A percentile compares a stretch with the other conserved stretches of the same genome.
These are phyloP conservation scores for Suillus subalutaceus DNA, from an alignment of 768 basidiomycete species.

Conservation along the genomic window DNA sequence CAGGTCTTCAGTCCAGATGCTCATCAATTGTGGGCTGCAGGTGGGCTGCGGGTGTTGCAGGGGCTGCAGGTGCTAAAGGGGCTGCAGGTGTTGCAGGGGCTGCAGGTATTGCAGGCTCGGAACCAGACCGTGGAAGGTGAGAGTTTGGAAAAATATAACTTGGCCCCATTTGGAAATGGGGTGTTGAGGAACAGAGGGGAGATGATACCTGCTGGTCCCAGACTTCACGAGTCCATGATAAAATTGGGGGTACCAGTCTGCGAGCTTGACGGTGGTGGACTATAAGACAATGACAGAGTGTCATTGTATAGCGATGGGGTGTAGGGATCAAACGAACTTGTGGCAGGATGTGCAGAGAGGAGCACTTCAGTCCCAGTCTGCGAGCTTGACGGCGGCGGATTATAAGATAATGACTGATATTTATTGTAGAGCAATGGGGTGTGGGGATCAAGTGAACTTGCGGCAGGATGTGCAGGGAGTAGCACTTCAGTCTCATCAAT, in stretches of 20 bases:
- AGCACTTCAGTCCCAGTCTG: background rate
- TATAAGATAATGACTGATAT: background rate
- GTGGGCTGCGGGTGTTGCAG: background rate
- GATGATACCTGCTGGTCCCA: background rate
- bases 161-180: background rate
- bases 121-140: background rate
- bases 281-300: too few relatives aligned
- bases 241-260: background rate
- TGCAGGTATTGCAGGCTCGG: too few relatives aligned
- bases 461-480: background rate
- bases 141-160: background rate
- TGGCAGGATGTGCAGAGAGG: too few relatives aligned
- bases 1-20: background rate
- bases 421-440: too few relatives aligned
- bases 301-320: too few relatives aligned
- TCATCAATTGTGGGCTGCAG: background rate
- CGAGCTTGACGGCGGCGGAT: background rate
- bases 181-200: background rate
- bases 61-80: too few relatives aligned
- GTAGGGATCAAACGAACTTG: too few relatives aligned
- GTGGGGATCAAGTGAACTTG: too few relatives aligned
- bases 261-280: too few relatives aligned
- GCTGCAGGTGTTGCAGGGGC: too few relatives aligned
- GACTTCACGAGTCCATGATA: background rate
- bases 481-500: background rate